phyloP scores from a whole-genome alignment of 768 basidiomycete species.

The Rhodotorula graminis region DNA sequence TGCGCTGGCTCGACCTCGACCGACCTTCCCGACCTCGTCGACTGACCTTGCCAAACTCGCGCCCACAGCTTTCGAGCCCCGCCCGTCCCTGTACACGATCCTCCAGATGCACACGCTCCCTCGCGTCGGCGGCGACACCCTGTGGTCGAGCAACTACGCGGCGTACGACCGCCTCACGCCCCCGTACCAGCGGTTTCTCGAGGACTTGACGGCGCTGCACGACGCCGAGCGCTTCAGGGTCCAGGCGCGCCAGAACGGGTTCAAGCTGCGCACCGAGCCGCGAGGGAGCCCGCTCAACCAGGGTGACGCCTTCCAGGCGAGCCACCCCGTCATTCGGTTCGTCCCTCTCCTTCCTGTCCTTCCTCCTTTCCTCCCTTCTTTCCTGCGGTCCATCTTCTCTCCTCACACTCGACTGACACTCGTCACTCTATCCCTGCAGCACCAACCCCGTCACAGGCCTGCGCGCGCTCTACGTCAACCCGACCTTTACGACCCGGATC shows the following conservation, averaged over 20 bases:
- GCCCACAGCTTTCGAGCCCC: constrained; percentile 45
- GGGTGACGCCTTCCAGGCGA: constrained; percentile 45
- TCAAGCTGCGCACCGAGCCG: constrained; percentile 42
- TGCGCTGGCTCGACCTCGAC: too few species aligned
- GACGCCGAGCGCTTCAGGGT: constrained; percentile 46
- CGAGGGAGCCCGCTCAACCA: constrained; percentile 47
- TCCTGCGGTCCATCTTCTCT: too few species aligned
- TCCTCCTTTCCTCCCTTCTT: too few species aligned
- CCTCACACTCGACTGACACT: background rate
- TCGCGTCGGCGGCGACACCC: constrained; percentile 39
- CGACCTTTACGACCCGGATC: constrained; percentile 39
- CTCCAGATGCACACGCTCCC: constrained; percentile 47
- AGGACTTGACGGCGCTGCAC: constrained; percentile 45
- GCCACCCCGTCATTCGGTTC: constrained; percentile 46
- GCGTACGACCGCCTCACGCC: constrained; percentile 46
- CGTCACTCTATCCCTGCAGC: background rate
- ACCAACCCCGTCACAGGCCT: constrained; percentile 44
- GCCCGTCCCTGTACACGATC: constrained; percentile 44
- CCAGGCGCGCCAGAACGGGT: constrained; percentile 43
- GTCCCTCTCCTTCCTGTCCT: background rate
- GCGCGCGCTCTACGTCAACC: constrained; percentile 34
- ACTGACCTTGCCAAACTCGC: constrained; percentile 11
- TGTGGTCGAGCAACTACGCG: constrained; percentile 45
- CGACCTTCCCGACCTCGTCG: too few species aligned
- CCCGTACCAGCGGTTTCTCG: constrained; percentile 43